These are phyloP conservation scores for Xylaria sp. DNA, from an alignment of 2,329 filamentous ascomycete genomes.

Conservation along the genomic window DNA sequence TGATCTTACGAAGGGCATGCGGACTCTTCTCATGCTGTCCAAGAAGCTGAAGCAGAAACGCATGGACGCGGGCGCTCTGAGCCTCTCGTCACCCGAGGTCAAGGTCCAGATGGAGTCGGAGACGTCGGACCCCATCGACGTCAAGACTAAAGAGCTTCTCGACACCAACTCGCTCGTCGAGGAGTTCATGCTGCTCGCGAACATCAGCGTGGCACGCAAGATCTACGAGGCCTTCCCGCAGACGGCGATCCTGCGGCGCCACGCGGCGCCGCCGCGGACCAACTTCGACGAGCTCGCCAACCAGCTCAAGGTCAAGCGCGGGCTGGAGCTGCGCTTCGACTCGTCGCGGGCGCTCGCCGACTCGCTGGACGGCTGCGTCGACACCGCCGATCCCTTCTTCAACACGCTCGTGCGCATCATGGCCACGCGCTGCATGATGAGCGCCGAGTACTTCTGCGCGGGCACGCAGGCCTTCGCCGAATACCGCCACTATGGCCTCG, in stretches of 20 bases:
- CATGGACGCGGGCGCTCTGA: slow-evolving; percentile 93
- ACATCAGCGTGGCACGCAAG: slow-evolving; percentile 88
- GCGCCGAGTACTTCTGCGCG: slow-evolving; percentile 96
- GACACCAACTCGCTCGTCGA: slow-evolving; percentile 98
- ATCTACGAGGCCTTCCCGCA: slow-evolving; percentile 93
- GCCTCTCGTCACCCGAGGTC: slow-evolving; percentile 96
- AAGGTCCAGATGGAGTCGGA: slow-evolving; percentile 95
- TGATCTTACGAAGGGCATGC: slow-evolving; percentile 88
- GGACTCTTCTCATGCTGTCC: slow-evolving; percentile 83
- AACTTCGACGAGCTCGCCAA: slow-evolving; percentile 95
- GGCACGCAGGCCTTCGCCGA: slow-evolving; percentile 92
- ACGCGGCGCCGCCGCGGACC: slow-evolving; percentile 88
- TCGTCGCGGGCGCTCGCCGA: slow-evolving; percentile 93
- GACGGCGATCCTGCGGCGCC: slow-evolving; percentile 89
- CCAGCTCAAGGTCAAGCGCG: slow-evolving; percentile 86
- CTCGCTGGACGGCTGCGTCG: slow-evolving; percentile 84
- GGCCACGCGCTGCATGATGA: slow-evolving; percentile 98
- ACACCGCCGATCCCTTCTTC: slow-evolving; percentile 87
- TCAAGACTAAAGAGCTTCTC: slow-evolving; percentile 92
- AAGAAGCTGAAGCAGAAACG: slow-evolving; percentile 94
- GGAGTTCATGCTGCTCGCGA: slow-evolving; percentile 99
- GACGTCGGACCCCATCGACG: slow-evolving; percentile 92
- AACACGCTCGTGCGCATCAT: slow-evolving; percentile 98
- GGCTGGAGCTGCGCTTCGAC: slow-evolving; percentile 79
- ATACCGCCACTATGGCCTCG: slow-evolving; percentile 96